Conservation (phyloP, 2,329 filamentous ascomycete genomes). For the Apiospora malaysiana region DNA sequence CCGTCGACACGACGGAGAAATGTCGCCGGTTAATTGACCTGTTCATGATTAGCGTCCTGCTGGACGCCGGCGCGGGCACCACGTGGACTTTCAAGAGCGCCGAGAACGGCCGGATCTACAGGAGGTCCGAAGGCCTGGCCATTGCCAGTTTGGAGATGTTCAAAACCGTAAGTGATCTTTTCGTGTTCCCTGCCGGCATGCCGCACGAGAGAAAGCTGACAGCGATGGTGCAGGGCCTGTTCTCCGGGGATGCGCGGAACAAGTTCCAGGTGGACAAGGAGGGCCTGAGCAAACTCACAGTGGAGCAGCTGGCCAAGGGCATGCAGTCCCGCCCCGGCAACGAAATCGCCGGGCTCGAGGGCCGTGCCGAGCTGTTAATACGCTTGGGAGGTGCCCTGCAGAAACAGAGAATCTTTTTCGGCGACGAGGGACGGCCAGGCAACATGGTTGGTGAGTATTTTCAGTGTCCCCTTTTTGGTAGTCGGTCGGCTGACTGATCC, state of each 20-base stretch:
- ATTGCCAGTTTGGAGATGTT: slow-evolving; percentile 87
- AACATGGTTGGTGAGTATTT: slow-evolving; percentile 82
- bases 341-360: slow-evolving; percentile 82
- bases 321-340: slow-evolving; percentile 85
- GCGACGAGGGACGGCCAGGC: slow-evolving; percentile 81
- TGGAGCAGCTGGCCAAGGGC: slow-evolving; percentile 76
- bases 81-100: slow-evolving; percentile 92
- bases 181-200: background rate
- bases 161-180: slow-evolving; percentile 62
- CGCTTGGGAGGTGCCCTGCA: slow-evolving; percentile 76
- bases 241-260: slow-evolving; percentile 81
- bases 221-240: slow-evolving; percentile 64
- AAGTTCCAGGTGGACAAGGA: slow-evolving; percentile 89
- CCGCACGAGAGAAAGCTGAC: background rate
- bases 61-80: slow-evolving; percentile 88
- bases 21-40: slow-evolving; percentile 79
- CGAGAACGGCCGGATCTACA: slow-evolving; percentile 28
- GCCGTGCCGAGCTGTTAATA: slow-evolving; percentile 79
- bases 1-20: slow-evolving; percentile 74
- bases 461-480: background rate
- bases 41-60: slow-evolving; percentile 78
- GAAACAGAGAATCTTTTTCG: slow-evolving; percentile 83
- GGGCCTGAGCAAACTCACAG: slow-evolving; percentile 75
- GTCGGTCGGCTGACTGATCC: background rate
- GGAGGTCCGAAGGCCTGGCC: slow-evolving; percentile 41